A percentile compares a stretch with the other conserved stretches of the same genome.
phyloP scores from a whole-genome alignment of 371 early-diverging fungal genomes.

The Mortierella sp. region DNA sequence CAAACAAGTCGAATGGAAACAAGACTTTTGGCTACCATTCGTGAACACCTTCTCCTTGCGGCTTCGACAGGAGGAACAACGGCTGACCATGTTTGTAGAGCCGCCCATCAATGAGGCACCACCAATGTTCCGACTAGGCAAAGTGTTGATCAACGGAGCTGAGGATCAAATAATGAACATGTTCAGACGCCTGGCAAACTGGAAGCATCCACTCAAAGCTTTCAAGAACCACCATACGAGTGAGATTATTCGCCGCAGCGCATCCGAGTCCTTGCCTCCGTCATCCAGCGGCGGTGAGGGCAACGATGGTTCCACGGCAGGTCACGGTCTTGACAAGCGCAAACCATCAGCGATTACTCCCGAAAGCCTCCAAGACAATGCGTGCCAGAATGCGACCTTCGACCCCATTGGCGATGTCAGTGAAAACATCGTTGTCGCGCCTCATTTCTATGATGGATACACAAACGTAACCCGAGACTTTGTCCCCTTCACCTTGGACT shows the following conservation, averaged over 20 bases:
- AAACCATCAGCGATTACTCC: background rate
- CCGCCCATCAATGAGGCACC: slow-evolving; percentile 77
- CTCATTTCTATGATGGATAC: slow-evolving; percentile 82
- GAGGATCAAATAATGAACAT: slow-evolving; percentile 30
- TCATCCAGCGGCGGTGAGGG: background rate
- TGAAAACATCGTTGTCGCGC: slow-evolving; percentile 75
- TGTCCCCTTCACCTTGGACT: slow-evolving; percentile 61
- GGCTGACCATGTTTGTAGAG: slow-evolving; percentile 75
- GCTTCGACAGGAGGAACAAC: slow-evolving; percentile 64
- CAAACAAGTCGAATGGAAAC: slow-evolving; percentile 66
- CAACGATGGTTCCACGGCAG: background rate
- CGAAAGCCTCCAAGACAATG: slow-evolving; percentile 24
- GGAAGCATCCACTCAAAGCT: slow-evolving; percentile 11
- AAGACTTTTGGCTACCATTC: slow-evolving; percentile 79
- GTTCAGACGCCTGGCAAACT: slow-evolving; percentile 14
- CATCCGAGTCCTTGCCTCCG: background rate
- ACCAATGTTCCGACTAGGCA: slow-evolving; percentile 32
- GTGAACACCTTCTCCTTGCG: slow-evolving; percentile 70
- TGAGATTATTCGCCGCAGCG: slow-evolving; percentile 1
- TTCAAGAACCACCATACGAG: slow-evolving; percentile 16
- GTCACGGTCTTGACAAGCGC: background rate
- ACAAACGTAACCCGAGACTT: slow-evolving; percentile 48
- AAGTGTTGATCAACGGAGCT: slow-evolving; percentile 38
- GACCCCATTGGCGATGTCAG: slow-evolving; percentile 62
- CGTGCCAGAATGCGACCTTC: slow-evolving; percentile 32